Evolutionary conservation across 139 green algal species (phyloP).

Genomic region (Mesotaenium endlicherianum): DNA sequence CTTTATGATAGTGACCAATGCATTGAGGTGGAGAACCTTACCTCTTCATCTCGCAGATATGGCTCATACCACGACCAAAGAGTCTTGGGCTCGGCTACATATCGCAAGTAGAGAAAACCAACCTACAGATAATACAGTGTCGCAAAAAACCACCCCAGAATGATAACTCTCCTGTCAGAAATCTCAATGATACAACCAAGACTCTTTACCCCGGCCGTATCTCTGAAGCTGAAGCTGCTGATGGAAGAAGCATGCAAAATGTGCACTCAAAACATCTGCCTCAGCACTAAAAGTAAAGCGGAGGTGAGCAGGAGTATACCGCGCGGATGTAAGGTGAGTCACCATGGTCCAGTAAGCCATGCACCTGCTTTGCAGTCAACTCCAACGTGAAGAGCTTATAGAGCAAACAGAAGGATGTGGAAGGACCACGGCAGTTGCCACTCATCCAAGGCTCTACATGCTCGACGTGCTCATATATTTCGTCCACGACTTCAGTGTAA

Average conservation of each 20-base stretch:
- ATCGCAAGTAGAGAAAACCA: slow-evolving; percentile 91
- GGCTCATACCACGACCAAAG: slow-evolving; percentile 82
- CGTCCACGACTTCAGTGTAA: slow-evolving; percentile 80
- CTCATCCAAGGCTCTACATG: slow-evolving; percentile 96
- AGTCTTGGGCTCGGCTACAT: slow-evolving; percentile 77
- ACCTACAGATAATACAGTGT: slow-evolving; percentile 66
- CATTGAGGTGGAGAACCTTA: slow-evolving; percentile 55
- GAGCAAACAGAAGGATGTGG: slow-evolving; percentile 90
- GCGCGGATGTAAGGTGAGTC: slow-evolving; percentile 95
- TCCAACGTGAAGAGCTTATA: slow-evolving; percentile 77
- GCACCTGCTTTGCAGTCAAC: slow-evolving; percentile 64
- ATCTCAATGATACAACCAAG: not conserved
- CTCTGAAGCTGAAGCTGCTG: too few relatives aligned
- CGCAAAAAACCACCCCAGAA: not conserved
- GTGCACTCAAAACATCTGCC: too few relatives aligned
- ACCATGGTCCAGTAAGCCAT: slow-evolving; percentile 75
- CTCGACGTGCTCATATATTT: slow-evolving; percentile 61
- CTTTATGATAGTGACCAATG: too few relatives aligned
- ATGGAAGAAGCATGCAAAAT: too few relatives aligned
- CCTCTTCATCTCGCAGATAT: slow-evolving; percentile 82
- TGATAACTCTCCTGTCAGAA: not conserved
- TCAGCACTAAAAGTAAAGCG: too few relatives aligned
- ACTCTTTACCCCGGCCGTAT: too few relatives aligned
- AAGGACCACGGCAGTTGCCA: slow-evolving; percentile 87
- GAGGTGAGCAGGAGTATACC: too few relatives aligned